phyloP scores from a whole-genome alignment of 768 basidiomycete genomes.

The Cyclocybe aegerita region DNA sequence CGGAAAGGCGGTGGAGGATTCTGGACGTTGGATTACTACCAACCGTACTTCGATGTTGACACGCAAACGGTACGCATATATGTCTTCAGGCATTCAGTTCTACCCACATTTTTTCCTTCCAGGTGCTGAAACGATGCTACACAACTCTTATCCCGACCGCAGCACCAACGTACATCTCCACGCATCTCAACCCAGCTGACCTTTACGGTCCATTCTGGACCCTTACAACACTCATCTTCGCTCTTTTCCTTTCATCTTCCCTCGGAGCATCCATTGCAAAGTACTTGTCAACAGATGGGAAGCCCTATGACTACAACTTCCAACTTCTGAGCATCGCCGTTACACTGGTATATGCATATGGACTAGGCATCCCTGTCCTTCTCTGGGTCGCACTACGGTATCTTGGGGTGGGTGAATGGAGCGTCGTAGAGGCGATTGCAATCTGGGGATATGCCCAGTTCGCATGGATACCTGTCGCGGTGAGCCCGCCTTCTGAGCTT shows the following conservation, averaged over 20 bases:
- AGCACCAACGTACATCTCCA: slow-evolving; percentile 54
- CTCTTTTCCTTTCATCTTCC: slow-evolving; percentile 91
- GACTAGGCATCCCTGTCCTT: slow-evolving; percentile 74
- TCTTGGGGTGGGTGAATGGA: slow-evolving; percentile 88
- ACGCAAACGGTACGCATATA: slow-evolving; percentile 55
- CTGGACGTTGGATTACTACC: slow-evolving; percentile 86
- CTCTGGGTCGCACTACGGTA: slow-evolving; percentile 88
- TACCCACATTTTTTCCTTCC: slow-evolving; percentile 2
- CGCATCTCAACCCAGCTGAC: slow-evolving; percentile 67
- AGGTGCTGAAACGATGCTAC: slow-evolving; percentile 77
- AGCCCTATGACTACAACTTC: slow-evolving; percentile 80
- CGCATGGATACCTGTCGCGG: slow-evolving; percentile 87
- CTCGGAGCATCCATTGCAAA: slow-evolving; percentile 84
- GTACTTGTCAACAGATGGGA: slow-evolving; percentile 69
- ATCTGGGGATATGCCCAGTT: slow-evolving; percentile 84
- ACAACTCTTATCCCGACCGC: slow-evolving; percentile 76
- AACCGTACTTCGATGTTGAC: slow-evolving; percentile 87
- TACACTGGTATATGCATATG: slow-evolving; percentile 85
- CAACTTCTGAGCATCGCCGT: slow-evolving; percentile 80
- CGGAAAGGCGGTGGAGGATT: slow-evolving; percentile 54
- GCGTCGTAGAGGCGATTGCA: slow-evolving; percentile 77
- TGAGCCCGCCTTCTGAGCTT: slow-evolving; percentile 30
- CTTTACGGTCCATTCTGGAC: slow-evolving; percentile 98
- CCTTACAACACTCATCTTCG: slow-evolving; percentile 90
- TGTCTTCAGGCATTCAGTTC: background rate